A percentile compares a stretch with the other conserved stretches of the same genome.
phyloP scores from a whole-genome alignment of 208 protist genomes.

The Crithidia mellificae region DNA sequence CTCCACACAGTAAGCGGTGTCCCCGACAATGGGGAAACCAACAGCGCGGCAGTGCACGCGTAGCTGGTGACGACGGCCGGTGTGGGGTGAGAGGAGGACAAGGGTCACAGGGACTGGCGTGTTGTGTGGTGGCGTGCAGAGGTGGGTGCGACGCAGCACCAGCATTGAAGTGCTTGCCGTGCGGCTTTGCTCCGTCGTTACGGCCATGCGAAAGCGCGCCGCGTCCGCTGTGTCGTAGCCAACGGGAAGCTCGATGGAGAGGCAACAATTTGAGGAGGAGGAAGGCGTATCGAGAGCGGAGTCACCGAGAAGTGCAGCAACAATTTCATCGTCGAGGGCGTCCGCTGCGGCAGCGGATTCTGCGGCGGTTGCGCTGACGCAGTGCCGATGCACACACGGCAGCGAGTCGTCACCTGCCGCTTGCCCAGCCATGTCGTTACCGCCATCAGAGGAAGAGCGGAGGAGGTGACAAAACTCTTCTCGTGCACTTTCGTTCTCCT shows the following conservation, averaged over 20 bases:
- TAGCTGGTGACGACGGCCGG: conserved; percentile 88
- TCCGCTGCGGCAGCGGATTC: background rate
- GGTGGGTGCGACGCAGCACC: conserved; percentile 22
- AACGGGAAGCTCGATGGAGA: conserved; percentile 46
- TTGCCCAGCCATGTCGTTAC: background rate
- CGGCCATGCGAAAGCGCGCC: conserved; percentile 66
- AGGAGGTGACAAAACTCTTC: conserved; percentile 14
- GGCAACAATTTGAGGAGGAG: background rate
- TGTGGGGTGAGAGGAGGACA: conserved; percentile 60
- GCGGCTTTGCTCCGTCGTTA: conserved; percentile 26
- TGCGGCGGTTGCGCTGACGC: background rate
- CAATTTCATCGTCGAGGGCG: background rate
- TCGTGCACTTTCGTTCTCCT: background rate
- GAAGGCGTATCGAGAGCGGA: too few relatives aligned
- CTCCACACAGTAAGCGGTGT: conserved; percentile 54
- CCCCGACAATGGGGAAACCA: conserved; percentile 87
- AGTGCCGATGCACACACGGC: background rate
- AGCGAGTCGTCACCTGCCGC: background rate
- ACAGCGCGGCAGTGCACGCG: conserved; percentile 81
- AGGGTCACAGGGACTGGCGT: conserved; percentile 44
- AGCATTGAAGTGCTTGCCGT: conserved; percentile 20
- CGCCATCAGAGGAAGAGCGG: background rate
- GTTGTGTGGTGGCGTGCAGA: background rate
- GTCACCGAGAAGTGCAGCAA: background rate
- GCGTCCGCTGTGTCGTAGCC: conserved; percentile 53